Evolutionary conservation across 257 asterid genomes (phyloP).

Genomic region (Capsicum baccatum): DNA sequence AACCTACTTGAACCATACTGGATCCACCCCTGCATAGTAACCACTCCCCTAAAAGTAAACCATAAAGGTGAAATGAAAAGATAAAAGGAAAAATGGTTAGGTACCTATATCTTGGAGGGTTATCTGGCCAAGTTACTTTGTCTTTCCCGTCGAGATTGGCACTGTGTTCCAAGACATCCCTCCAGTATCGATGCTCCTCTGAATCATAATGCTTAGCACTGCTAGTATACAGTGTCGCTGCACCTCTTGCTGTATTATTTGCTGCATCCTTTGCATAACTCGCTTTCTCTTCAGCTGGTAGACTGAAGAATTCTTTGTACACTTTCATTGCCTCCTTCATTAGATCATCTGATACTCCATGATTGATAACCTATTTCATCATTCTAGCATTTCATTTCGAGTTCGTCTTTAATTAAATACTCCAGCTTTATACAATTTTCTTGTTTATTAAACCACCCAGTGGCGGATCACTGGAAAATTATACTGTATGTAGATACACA

Average conservation of each 20-base stretch:
- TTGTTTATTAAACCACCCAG: not conserved
- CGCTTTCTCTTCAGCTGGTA: constrained; percentile 8
- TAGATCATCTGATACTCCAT: constrained; percentile 28
- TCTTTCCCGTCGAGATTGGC: not conserved
- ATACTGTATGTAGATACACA: no score
- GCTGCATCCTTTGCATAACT: not conserved
- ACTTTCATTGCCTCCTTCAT: constrained; percentile 28
- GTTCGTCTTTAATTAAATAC: not conserved
- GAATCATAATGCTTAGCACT: not conserved
- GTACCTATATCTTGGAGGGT: constrained; percentile 30
- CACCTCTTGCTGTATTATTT: not conserved
- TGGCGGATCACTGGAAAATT: no score
- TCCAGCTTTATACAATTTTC: not conserved
- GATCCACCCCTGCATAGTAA: not conserved
- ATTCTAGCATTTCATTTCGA: not conserved
- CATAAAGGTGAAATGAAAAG: not conserved
- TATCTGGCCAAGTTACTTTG: constrained; percentile 22
- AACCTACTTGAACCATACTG: no score
- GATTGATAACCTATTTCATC: constrained; percentile 25
- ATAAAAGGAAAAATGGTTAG: not conserved
- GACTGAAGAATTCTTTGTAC: constrained; percentile 23
- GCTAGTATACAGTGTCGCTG: not conserved
- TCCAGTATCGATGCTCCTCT: constrained; percentile 26
- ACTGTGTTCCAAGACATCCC: constrained; percentile 25
- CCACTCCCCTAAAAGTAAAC: not conserved